phyloP scores from a whole-genome alignment of 805 yeast species.

The Metschnikowia cubensis region DNA sequence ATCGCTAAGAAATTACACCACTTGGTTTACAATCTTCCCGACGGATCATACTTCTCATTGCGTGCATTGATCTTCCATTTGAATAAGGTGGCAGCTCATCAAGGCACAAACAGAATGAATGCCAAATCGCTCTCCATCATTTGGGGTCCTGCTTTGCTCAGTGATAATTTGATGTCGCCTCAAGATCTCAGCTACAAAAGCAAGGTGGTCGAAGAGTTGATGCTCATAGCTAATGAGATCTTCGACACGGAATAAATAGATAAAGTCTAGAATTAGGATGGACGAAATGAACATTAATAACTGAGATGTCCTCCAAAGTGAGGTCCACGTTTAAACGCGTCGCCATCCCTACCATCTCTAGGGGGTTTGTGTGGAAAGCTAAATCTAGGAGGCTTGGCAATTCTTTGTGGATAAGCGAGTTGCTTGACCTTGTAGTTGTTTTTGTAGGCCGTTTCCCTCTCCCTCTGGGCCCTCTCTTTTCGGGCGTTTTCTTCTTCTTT shows the following conservation, averaged over 20 bases:
- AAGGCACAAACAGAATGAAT: conserved; percentile 73
- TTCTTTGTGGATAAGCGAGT: conserved; percentile 21
- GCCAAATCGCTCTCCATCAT: conserved; percentile 77
- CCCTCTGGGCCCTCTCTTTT: conserved; percentile 16
- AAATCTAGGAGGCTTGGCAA: conserved; percentile 36
- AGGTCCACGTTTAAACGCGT: not conserved
- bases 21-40: conserved; percentile 84
- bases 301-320: conserved; percentile 13
- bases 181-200: conserved; percentile 76
- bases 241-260: conserved; percentile 29
- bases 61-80: conserved; percentile 83
- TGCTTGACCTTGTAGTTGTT: conserved; percentile 28
- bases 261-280: not conserved
- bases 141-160: conserved; percentile 90
- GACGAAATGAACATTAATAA: conserved; percentile 4
- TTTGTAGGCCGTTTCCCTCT: conserved; percentile 22
- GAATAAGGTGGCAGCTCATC: conserved; percentile 62
- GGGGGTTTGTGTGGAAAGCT: conserved; percentile 15
- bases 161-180: conserved; percentile 58
- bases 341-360: conserved; percentile 6
- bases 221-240: conserved; percentile 79
- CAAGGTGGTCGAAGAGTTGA: conserved; percentile 76
- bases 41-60: conserved; percentile 90
- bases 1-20: conserved; percentile 80
- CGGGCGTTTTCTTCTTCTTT: conserved; percentile 15